Base-by-base conservation (phyloP, 768 basidiomycete species). In the Saitozyma podzolica region DNA sequence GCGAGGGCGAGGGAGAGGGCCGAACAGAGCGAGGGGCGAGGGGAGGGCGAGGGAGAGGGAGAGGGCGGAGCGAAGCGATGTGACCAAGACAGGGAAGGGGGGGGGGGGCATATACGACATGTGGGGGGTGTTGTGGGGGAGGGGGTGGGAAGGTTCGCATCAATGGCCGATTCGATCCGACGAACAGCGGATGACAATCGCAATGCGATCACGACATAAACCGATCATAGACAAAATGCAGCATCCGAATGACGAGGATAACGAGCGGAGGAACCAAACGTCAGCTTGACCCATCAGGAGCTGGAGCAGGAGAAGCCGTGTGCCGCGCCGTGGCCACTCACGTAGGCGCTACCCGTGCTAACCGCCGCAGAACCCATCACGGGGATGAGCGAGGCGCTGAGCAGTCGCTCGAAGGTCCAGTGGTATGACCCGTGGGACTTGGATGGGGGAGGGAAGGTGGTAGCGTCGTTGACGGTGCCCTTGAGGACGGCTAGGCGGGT, bases 401-500 rank as follows among this genome's bases (percentile, higher is more conserved):
- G 84, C 39, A 93, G 84, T 57, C 94, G 89, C 81, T 99, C 96
- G 76, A 97, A 98, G 1, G 92, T 88, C 86, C 86, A 87, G 80
- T 87, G 95, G 81, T 96, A 88, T 2, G 92, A 93, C 54, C 96
- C 95, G 72, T 94, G 90, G 0, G 85, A 80, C 75, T 85, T 88
- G 62, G 86, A 88, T 6, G 92, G 86, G 6, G 87, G 78, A 19
- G 95, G 94, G 83, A 95, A 97, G 9, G 87, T 82, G 2, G 90
- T 92, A 1, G 94, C 90, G 78, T 99, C 96, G 81, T 99, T 98
- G 63, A 92, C 93, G 40, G 91, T 90, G 55, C 95, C 96, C 78
- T 86, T 86, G 82, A 89, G 86, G 74, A 96, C 85, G 62, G 93
- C 92, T 91, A 58, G 47, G 58, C 19, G 17, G 29, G 56, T 45